Base-by-base conservation (phyloP, 306 rosid genomes). In the Hippophae tibetana region DNA sequence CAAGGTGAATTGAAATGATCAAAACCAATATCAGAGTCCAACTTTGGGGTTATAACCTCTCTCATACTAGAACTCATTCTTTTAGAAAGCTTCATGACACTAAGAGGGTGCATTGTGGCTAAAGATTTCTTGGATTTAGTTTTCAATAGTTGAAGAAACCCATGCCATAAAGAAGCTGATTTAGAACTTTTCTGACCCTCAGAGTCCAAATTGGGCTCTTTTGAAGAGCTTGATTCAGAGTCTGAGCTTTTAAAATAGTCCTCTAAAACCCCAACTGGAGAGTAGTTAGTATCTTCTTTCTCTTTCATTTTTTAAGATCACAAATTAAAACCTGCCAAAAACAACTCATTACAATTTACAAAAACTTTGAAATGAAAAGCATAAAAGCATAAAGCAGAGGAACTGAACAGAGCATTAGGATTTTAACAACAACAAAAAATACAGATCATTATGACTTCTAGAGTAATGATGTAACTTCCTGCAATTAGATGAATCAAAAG, bases 161-260 rank as follows among this genome's bases (percentile, higher is more conserved):
- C 74, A 57, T 62, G 72, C 95, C 95, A 83, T 52, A 58, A 62
- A 23, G 93, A 78, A 55, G 48, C 10, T 31, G 49, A 56, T 70
- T 80, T 88, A 40, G 83, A 72, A 61, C 50, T 66, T 2, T 73
- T 75, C 8, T 58, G 54, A 56, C 42, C 63, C 26, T 72, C 86
- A 47, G 76, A 69, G 52, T 66, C 71, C 45, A 40, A 7, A 42
- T 52, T 10, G 60, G 78, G 77, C 8, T 80, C 95, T 65, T 77
- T 84, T 1, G 88, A 84, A 46, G 86, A 75, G 69, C 88, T 77
- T 52, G 90, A 60, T 78, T 88, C 97, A n/a, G 90, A 82, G 56
- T 83, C 95, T 13, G 99, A 80, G 73, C 95, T 86, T 67, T 70
- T 77, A 43, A 93, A 84, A 62, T 84, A 93, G 74, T 88, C 99